phyloP scores from a whole-genome alignment of 176 grass and related monocot species.

The Alloteropsis semialata region DNA sequence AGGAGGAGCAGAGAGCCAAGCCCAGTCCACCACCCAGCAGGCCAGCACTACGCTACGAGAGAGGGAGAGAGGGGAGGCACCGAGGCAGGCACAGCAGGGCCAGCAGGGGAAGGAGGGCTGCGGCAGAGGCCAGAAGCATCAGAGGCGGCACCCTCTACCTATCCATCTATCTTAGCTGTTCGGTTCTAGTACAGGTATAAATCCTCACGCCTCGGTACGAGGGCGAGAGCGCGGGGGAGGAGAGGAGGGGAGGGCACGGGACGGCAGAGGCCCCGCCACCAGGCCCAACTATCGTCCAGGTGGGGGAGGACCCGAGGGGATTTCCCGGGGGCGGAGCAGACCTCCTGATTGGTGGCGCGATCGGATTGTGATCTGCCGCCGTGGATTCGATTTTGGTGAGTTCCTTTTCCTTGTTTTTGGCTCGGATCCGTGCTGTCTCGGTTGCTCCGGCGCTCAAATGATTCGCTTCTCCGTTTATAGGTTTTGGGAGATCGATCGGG shows the following conservation, averaged over 20 bases:
- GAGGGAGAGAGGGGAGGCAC: conserved; percentile 10
- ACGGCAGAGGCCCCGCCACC: not conserved
- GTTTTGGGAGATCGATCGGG: conserved; percentile 36
- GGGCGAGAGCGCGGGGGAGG: not conserved
- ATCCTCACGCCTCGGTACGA: conserved; percentile 34
- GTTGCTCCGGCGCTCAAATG: not conserved
- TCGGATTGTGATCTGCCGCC: not conserved
- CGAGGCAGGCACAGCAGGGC: conserved; percentile 23
- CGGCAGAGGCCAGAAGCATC: conserved; percentile 46
- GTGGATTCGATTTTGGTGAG: conserved; percentile 35
- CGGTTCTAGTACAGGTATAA: conserved; percentile 57
- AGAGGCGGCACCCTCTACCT: conserved; percentile 52
- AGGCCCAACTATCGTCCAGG: not conserved
- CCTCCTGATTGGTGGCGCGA: too few relatives aligned
- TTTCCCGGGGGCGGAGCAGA: conserved; percentile 16
- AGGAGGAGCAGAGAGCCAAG: too few relatives aligned
- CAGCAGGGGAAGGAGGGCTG: too few relatives aligned
- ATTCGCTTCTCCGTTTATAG: conserved; percentile 8
- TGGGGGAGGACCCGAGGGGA: conserved; percentile 14
- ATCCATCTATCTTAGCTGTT: conserved; percentile 8
- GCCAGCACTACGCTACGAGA: conserved; percentile 11
- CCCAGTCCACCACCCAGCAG: too few relatives aligned
- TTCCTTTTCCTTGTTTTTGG: not conserved
- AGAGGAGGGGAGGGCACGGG: not conserved
- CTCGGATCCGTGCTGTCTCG: conserved; percentile 7